Evolutionary conservation across 306 rosid genomes (phyloP), one percentile per base, ranked within the genome.

Genomic region (Quercus cerris): DNA sequence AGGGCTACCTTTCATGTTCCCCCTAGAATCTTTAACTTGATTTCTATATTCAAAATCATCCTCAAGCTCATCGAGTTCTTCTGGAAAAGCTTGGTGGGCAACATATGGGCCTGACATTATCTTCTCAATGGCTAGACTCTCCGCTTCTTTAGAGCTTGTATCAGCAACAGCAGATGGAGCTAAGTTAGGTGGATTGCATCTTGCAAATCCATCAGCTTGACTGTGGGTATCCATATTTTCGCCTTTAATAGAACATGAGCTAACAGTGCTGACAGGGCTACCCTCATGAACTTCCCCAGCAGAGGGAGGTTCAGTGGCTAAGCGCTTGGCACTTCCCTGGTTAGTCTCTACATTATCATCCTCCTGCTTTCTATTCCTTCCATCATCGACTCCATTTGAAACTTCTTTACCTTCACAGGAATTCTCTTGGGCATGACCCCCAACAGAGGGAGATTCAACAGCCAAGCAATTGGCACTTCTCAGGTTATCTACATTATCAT

Each of bases 21-120:
- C 83, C 17, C 73, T 82, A 76, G 56, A 19, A 70, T 88, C 91
- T 63, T 85, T 89, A 46, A 72, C 92, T 77, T 84, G 90, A 84
- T 86, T 85, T 54, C 71, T 69, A 64, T 73, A 73, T 74, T 67
- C 84, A 56, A 75, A 55, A 80, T 91, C 90, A 35, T 90, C 89
- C 89, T 87, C 97, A 67, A 95, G 98, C 86, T 95, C 99, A 30
- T 95, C 92, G 51, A 87, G 87, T 83, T 88, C 94, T 77, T 83
- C 86, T 25, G 86, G 49, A 66, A 90, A 79, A 35, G 85, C 74
- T 83, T 89, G 92, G 64, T 81, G 92, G 13, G 78, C 84, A 56
- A 80, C 84, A 51, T 86, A 88, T 5, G 90, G 91, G 46, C 92
- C 89, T 6, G 90, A 83, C 87, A 87, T 82, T 77, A 91, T 86